Base-by-base conservation (phyloP, 495 filamentous ascomycete species). In the Penicillium goetzii region DNA sequence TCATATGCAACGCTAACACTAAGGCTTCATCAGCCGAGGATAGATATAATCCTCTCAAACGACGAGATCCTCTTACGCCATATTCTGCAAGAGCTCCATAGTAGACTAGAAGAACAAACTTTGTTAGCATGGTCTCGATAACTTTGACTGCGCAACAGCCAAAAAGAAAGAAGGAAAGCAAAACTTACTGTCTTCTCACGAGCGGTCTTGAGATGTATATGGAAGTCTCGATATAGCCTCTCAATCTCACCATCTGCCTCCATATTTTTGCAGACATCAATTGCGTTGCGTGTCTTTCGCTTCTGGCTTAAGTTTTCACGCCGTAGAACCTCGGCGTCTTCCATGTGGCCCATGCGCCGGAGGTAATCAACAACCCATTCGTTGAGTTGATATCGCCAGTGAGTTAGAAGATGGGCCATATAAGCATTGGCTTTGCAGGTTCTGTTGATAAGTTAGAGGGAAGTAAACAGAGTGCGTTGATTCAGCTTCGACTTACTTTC, bases 321-420 rank as follows among this genome's bases (percentile, higher is more conserved):
- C 64, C 84, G 72, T 4, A 88, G 69, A 25, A 90, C 76, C 56
- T 85, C 81, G 3, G 82, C 71, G 8, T 84, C 74, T 0, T 72
- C 71, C 34, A 84, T 72, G 60, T 86, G 81, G 12, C 89, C 88
- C 53, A 84, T 76, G 14, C 68, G 67, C 6, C 76, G 69, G 5
- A 95, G 83, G 56, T 84, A 84, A 17, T 85, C 78, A 15, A 89
- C 78, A 4, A 92, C 88, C 82, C 81, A 89, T 62, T 89, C 80
- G 62, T 90, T 89, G 45, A 94, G 85, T 33, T 86, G 84, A 67
- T 84, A 84, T 45, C 89, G 88, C 91, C 91, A 95, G 73, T 95
- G 91, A 1, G 82, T 80, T 2, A 94, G 79, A 0, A 80, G 82
- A 66, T 94, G 91, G 0, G 89, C 89, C 17, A 86, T 86, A 58